A percentile compares a stretch with the other conserved stretches of the same genome.
Conservation (phyloP, 257 asterid species). For the Solanum commersonii region DNA sequence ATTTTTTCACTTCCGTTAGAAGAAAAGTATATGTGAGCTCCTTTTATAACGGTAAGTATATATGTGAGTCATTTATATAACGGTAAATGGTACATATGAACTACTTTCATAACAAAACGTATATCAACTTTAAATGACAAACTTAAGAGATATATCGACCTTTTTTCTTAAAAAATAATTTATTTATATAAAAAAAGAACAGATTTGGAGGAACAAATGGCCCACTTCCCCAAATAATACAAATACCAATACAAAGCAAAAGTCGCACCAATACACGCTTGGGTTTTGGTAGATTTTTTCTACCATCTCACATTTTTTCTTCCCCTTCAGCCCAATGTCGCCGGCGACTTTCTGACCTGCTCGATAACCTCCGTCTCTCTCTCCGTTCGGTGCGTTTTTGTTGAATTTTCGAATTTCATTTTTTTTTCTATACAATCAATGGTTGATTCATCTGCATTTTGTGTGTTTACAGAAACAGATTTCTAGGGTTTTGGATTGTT, state of each 20-base stretch:
- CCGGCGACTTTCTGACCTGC: not conserved
- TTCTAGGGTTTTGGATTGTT: slow-evolving; percentile 9
- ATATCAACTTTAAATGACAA: no score
- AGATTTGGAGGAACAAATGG: not conserved
- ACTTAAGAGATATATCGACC: no score
- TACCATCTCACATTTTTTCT: not conserved
- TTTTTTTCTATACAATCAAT: not conserved
- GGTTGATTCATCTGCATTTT: not conserved
- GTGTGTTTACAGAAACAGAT: not conserved
- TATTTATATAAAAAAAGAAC: no score
- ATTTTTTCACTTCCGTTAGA: no score
- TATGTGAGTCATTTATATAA: no score
- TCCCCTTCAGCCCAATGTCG: not conserved
- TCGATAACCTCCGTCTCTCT: not conserved
- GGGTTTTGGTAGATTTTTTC: not conserved
- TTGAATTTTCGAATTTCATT: not conserved
- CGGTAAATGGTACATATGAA: no score
- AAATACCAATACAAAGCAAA: not conserved
- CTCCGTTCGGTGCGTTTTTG: not conserved
- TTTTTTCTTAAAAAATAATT: no score
- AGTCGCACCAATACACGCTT: not conserved
- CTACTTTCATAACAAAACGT: accelerated
- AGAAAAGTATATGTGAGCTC: no score
- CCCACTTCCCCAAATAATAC: not conserved
- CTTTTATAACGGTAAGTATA: no score